phyloP scores from a whole-genome alignment of 2,329 filamentous ascomycete genomes.

The Ambrosiella beaveri region DNA sequence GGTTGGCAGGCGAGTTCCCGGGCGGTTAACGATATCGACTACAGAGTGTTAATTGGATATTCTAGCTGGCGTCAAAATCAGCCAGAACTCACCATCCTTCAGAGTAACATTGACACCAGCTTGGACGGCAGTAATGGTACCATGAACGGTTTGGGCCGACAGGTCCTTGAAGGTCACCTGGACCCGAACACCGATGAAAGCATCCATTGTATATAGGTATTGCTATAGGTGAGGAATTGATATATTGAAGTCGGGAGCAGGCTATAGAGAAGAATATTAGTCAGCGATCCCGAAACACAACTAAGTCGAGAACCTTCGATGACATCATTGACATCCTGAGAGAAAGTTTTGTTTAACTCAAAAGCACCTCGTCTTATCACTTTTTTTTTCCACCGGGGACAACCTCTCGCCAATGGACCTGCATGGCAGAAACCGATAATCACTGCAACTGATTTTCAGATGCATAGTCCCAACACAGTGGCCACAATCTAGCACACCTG shows the following conservation, averaged over 20 bases:
- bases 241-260: neutral
- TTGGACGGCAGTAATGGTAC: slow-evolving; percentile 51
- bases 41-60: neutral
- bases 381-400: too few species aligned
- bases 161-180: slow-evolving; percentile 53
- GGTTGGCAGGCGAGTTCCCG: neutral
- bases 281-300: too few species aligned
- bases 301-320: too few species aligned
- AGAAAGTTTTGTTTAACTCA: too few species aligned
- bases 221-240: neutral
- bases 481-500: too few species aligned
- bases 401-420: too few species aligned
- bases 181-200: slow-evolving; percentile 62
- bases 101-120: slow-evolving; percentile 52
- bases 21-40: neutral
- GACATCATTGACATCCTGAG: too few species aligned
- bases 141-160: slow-evolving; percentile 45
- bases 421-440: too few species aligned
- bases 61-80: neutral
- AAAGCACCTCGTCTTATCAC: too few species aligned
- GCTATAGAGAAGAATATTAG: neutral
- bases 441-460: too few species aligned
- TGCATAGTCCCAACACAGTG: too few species aligned
- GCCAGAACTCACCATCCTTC: slow-evolving; percentile 43
- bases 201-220: slow-evolving; percentile 12